Base-by-base conservation (phyloP, 345 rosid species). In the Mallotus nudiflorus region DNA sequence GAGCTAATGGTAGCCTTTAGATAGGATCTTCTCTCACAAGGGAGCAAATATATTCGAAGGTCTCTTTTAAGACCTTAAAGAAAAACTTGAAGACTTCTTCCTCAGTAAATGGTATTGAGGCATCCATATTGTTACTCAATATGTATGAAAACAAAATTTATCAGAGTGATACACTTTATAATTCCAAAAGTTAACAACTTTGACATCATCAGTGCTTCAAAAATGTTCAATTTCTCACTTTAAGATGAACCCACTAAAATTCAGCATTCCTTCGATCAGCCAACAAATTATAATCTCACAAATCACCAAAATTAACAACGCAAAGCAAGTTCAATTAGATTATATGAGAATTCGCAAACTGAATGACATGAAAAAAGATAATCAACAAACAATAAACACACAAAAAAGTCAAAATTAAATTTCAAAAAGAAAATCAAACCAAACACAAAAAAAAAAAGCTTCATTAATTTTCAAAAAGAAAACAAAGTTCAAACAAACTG, bases 1-100 rank as follows among this genome's bases (percentile, higher is more conserved):
- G 91, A 2, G 96, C 98, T 0, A 96, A 94, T 9, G 97, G 97
- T 2, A 97, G 98, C 71, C 97, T 85, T 0, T 97, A 91, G 66
- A 91, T 86, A 14, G 88, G 96, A 79, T 91, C 97, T 78, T 86
- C 90, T 67, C 95, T 84, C 11, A 94, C 97, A 22, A 91, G 94
- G 29, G 93, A 94, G 55, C 95, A 91, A 20, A 94, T 89, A 69
- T 91, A 89, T 73, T 86, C 88, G 52, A 94, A 94, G 7, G 96
- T 91, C 33, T 85, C 85, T 87, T 81, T 94, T 0, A 97, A 87
- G 62, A 86, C 89, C 81, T 96, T 82, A 70, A 95, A 95, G 88
- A 90, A 91, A 78, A 81, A 82, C 88, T 87, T 95, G 85, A 90
- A 91, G 19, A 86, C 93, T 78, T 86, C 96, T 48, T 85, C 95